phyloP scores from a whole-genome alignment of 2,329 filamentous ascomycete species.

The Aspergillus clavatus region DNA sequence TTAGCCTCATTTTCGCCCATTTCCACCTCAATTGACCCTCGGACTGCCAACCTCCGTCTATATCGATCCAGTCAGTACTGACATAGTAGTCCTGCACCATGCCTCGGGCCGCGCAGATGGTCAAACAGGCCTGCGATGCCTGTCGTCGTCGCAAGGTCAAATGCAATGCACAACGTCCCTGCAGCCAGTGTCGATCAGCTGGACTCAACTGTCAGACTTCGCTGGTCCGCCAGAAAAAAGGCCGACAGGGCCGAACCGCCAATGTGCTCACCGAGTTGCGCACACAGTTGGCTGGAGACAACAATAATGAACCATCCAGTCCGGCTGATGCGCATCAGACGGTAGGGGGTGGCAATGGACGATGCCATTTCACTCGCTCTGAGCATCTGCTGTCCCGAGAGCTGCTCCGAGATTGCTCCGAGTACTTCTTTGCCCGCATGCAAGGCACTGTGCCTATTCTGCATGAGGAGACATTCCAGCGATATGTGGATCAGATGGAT shows the following conservation, averaged over 20 bases:
- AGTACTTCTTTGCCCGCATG: constrained; percentile 21
- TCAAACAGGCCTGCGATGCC: constrained; percentile 20
- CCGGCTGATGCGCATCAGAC: background rate
- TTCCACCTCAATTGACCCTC: no score
- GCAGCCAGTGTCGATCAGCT: constrained; percentile 14
- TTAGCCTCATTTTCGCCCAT: no score
- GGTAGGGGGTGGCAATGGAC: background rate
- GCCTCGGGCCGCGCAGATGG: constrained; percentile 4
- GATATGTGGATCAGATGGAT: constrained; percentile 18
- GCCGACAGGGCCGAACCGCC: constrained; percentile 18
- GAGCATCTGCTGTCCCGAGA: constrained; percentile 6
- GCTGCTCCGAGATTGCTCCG: constrained; percentile 13
- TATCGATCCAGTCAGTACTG: no score
- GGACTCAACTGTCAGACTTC: constrained; percentile 16
- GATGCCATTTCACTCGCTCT: constrained; percentile 4
- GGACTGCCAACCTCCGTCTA: no score
- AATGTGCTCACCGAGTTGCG: constrained; percentile 19
- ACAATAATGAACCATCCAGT: background rate
- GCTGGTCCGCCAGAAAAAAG: constrained; percentile 15
- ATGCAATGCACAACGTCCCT: constrained; percentile 16
- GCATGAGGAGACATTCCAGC: constrained; percentile 16
- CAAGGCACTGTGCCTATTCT: constrained; percentile 28
- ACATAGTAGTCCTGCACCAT: background rate
- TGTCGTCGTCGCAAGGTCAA: constrained; percentile 23
- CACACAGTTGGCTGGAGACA: background rate